A percentile compares a stretch with the other conserved stretches of the same genome.
phyloP scores from a whole-genome alignment of 1,139 yeast genomes.

The Lodderomyces jiufengensis region DNA sequence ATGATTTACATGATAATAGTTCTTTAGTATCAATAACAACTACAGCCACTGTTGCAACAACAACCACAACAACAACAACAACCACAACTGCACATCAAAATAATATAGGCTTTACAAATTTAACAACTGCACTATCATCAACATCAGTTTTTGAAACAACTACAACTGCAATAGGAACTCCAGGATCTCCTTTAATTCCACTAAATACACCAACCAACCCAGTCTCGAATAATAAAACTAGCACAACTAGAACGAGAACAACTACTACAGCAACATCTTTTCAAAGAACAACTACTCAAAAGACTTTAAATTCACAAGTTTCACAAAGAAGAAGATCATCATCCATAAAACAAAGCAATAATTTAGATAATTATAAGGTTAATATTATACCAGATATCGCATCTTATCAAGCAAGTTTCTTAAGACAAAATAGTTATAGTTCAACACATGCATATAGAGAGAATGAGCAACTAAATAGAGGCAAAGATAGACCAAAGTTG shows the following conservation, averaged over 20 bases:
- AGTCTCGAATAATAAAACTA: neutral
- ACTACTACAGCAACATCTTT: neutral
- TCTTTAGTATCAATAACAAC: constrained; percentile 1
- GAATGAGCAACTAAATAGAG: too few relatives aligned
- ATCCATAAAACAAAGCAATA: constrained; percentile 1
- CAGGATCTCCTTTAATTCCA: neutral
- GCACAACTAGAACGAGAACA: neutral
- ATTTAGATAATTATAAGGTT: neutral
- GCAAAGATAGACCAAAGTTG: too few relatives aligned
- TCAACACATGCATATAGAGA: neutral
- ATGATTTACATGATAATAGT: neutral
- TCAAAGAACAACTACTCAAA: neutral
- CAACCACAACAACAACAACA: constrained; percentile 2
- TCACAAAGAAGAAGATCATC: neutral
- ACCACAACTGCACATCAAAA: neutral
- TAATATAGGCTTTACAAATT: neutral
- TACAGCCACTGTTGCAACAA: constrained; percentile 3
- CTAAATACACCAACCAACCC: neutral
- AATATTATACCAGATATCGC: constrained; percentile 1
- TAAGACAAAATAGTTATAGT: neutral
- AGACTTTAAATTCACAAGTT: neutral
- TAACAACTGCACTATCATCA: constrained; percentile 1
- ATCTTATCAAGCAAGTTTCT: constrained; percentile 3
- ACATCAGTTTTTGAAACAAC: constrained; percentile 1
- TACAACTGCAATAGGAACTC: neutral